Evolutionary conservation across 1,284 basidiomycete species (phyloP), one percentile per base, ranked within the genome.

Genomic region (Puccinia coronata): DNA sequence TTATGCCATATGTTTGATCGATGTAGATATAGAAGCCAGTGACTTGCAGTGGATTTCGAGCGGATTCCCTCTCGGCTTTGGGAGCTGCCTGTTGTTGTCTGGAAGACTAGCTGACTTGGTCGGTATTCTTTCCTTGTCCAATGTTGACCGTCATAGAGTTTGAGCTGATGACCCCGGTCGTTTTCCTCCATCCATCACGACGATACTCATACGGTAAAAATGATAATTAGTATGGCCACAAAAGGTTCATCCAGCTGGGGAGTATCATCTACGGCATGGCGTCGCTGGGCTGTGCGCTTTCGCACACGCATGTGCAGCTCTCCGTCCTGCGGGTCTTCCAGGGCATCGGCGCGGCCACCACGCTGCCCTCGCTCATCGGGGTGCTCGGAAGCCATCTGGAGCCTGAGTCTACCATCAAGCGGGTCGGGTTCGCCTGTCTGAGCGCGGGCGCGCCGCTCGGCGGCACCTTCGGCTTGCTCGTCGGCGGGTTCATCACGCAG

Each of bases 141-240:
- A n/a, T n/a, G n/a, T n/a, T n/a, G n/a, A n/a, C n/a, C n/a, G n/a
- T n/a, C n/a, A n/a, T n/a, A n/a, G n/a, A n/a, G n/a, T n/a, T n/a
- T n/a, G n/a, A n/a, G n/a, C n/a, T n/a, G n/a, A n/a, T n/a, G n/a
- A n/a, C n/a, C n/a, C n/a, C n/a, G n/a, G n/a, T n/a, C n/a, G n/a
- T n/a, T n/a, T n/a, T n/a, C n/a, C n/a, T n/a, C n/a, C n/a, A n/a
- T n/a, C n/a, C n/a, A n/a, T n/a, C n/a, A n/a, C n/a, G n/a, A n/a
- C n/a, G n/a, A n/a, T n/a, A n/a, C n/a, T n/a, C n/a, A n/a, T n/a
- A n/a, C n/a, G n/a, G n/a, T n/a, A n/a, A n/a, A n/a, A n/a, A n/a
- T n/a, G n/a, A n/a, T n/a, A n/a, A n/a, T 67, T 41, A 80, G 78
- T 80, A 71, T 53, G 78, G 78, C 4, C 78, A 80, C 34, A 80